These are phyloP conservation scores for Vaccinium macrocarpon DNA, from an alignment of 148 eudicot genomes.

Conservation along the genomic window DNA sequence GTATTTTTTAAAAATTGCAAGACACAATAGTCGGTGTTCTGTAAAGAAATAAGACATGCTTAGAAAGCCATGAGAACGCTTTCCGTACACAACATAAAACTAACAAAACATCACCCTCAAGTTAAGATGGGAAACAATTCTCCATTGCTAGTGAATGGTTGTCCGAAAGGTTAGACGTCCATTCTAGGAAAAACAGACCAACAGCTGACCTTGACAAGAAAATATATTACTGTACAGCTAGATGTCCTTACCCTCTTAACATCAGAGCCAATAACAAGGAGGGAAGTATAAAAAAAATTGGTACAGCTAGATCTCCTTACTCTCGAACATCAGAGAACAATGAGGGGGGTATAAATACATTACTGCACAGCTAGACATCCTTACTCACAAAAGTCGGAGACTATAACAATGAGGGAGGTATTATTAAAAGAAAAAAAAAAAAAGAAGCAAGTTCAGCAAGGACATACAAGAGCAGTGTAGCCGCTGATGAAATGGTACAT, in stretches of 20 bases:
- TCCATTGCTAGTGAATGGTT: background rate
- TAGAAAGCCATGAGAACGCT: background rate
- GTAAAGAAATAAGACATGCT: background rate
- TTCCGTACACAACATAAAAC: background rate
- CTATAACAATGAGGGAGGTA: background rate
- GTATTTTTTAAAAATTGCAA: background rate
- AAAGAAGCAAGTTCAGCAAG: background rate
- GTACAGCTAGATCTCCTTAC: background rate
- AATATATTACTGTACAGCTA: background rate
- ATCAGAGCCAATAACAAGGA: background rate
- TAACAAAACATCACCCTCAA: background rate
- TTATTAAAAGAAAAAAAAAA: background rate
- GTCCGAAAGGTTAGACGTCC: background rate
- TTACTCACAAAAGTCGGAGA: background rate
- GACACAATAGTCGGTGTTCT: background rate
- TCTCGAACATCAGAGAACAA: background rate
- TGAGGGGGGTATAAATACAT: background rate
- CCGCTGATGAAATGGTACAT: conserved; percentile 94
- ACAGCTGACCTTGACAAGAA: background rate
- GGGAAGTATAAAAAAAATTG: background rate
- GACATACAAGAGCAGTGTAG: conserved; percentile 70
- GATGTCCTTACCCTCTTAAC: background rate
- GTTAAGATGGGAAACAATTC: background rate
- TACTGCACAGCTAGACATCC: background rate
- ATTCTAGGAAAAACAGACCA: background rate